These are phyloP conservation scores for Craspedostauros australis DNA, from an alignment of 108 stramenopile species.

Conservation along the genomic window DNA sequence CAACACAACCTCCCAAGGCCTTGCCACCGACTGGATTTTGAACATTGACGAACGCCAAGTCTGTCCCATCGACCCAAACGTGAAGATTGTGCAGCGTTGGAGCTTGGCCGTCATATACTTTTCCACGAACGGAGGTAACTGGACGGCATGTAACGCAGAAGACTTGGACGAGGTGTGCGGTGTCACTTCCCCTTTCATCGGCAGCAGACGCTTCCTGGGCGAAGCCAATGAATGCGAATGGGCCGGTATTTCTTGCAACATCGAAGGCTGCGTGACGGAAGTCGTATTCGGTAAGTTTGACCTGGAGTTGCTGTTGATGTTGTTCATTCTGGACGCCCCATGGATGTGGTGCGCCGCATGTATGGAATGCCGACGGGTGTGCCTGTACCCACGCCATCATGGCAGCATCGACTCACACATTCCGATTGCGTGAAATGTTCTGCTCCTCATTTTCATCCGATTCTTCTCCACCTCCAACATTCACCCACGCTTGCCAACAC, in stretches of 20 bases:
- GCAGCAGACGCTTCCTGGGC: slow-evolving; percentile 26
- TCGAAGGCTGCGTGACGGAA: slow-evolving; percentile 26
- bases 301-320: too few relatives aligned
- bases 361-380: too few relatives aligned
- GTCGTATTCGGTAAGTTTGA: slow-evolving; percentile 48
- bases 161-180: slow-evolving; percentile 30
- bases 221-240: slow-evolving; percentile 38
- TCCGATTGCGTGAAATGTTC: too few relatives aligned
- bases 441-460: too few relatives aligned
- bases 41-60: slow-evolving; percentile 11
- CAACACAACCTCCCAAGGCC: slow-evolving; percentile 24
- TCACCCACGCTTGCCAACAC: too few relatives aligned
- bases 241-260: slow-evolving; percentile 49
- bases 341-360: too few relatives aligned
- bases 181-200: slow-evolving; percentile 16
- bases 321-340: too few relatives aligned
- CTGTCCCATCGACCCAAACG: slow-evolving; percentile 29
- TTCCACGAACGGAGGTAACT: slow-evolving; percentile 51
- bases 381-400: too few relatives aligned
- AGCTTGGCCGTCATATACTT: slow-evolving; percentile 70
- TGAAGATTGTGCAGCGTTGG: slow-evolving; percentile 58
- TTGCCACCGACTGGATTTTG: slow-evolving; percentile 39
- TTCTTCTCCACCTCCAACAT: too few relatives aligned
- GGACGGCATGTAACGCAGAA: slow-evolving; percentile 37
- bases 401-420: too few relatives aligned